Base-by-base conservation (phyloP, 148 eudicot species). In the Hydrangea macrophylla region DNA sequence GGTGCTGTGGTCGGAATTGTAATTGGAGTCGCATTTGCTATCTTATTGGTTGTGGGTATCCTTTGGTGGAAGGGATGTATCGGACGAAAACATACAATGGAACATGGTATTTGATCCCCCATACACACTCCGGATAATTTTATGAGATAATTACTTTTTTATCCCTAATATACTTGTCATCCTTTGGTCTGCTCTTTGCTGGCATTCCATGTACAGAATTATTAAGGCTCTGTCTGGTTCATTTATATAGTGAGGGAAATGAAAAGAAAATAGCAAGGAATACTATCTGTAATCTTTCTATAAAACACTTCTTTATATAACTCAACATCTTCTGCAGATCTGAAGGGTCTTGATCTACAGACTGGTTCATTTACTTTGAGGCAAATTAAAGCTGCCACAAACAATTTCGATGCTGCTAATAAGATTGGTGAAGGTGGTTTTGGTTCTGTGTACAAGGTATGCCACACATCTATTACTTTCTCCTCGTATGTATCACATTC, bases 391-490 rank as follows among this genome's bases (percentile, higher is more conserved):
- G 73, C 73, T 70, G 81, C 84, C 60, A 81, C 84, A 11, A 67
- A 74, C 67, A 81, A 77, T 31, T 81, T 81, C 17, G 78, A 81
- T 70, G 57, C 45, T 32, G 73, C 71, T 39, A 81, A 81, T 58
- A 81, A 81, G 54, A 70, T 81, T 45, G 84, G 84, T 39, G 84
- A 81, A 77, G 81, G 81, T 55, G 81, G 81, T 64, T 81, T 77
- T 78, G 81, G 81, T 25, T 53, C 79, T 61, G 84, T 81, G 1
- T 81, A 70, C 65, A 81, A 81, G 84, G 81, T 81, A 67, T 44
- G 7, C 40, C 20, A 62, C 6, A 20, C 33, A 28, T 4, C 13
- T 17, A 45, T 24, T 60, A 60, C 17, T 44, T 13, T 44, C 10
- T 0, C 3, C 2, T 20, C 3, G 27, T 32, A n/a, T n/a, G n/a